Base-by-base conservation (phyloP, 306 rosid genomes). In the Hippophae tibetana region DNA sequence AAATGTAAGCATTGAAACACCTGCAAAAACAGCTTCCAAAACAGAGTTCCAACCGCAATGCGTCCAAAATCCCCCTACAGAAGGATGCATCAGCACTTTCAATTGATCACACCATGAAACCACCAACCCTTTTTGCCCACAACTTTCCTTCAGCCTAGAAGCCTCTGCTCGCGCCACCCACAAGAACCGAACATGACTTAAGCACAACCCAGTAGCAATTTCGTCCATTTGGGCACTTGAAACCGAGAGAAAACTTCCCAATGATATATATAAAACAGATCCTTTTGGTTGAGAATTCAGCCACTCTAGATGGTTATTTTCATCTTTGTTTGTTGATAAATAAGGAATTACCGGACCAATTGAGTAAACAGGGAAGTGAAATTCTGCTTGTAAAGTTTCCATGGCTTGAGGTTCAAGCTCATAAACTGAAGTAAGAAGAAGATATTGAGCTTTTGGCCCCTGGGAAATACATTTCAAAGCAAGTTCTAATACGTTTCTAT, bases 1-100 rank as follows among this genome's bases (percentile, higher is more conserved):
- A 18, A 78, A 69, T 18, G 79, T 57, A 41, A 78, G 73, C 56
- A 66, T 47, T 7, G 82, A 76, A 58, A 78, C 57, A 42, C 79
- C 82, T 47, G 79, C 63, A 55, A 55, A 73, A 23, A 58, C 57
- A 62, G 73, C 76, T 60, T 78, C 82, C 11, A 69, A 14, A 49
- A 61, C 57, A 7, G 82, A 78, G 44, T 69, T 73, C 80, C 79
- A 74, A 5, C 83, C 80, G 44, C 80, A 51, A 5, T 72, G 81
- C 2, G 78, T 64, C 81, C 66, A 61, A 63, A 79, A 75, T 0
- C 76, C 78, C 6, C 75, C 81, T 1, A 75, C 9, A 11, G 81
- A 57, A 43, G 76, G 58, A 51, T 79, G 81, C 18, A 66, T 71
- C 71, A 79, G n/a, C 53, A 71, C 81, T 74, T 67, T 78, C 72